Percentiles rank a stretch among this genome's conserved stretches.
phyloP scores from a whole-genome alignment of 75 land plant genomes.

The Picea sitchensis region DNA sequence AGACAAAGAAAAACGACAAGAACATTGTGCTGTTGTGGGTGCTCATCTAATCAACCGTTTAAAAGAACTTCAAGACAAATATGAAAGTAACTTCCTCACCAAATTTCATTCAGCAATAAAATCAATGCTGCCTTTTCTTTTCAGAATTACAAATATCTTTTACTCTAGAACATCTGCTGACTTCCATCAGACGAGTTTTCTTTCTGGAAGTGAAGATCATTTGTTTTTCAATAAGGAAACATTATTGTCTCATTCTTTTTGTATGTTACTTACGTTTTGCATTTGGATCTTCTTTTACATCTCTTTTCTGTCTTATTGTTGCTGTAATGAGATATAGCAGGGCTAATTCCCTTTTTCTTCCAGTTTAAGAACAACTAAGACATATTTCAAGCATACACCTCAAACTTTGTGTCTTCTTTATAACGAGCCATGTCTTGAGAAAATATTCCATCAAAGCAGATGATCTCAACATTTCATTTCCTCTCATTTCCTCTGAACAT shows the following conservation, averaged over 20 bases:
- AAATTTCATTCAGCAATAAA: not conserved
- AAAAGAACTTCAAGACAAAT: conserved; percentile 60
- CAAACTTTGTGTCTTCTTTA: not conserved
- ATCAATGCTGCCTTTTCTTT: not conserved
- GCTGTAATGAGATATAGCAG: not conserved
- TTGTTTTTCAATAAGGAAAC: not conserved
- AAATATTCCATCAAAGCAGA: not conserved
- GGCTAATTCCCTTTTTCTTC: not conserved
- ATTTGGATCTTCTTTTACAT: not conserved
- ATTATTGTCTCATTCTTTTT: not conserved
- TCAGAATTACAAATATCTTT: not conserved
- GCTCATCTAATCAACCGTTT: conserved; percentile 68
- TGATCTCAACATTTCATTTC: not conserved
- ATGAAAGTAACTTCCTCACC: conserved; percentile 52
- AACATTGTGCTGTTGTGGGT: conserved; percentile 79
- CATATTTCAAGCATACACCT: too few relatives aligned
- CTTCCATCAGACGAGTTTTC: not conserved
- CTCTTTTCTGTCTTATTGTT: not conserved
- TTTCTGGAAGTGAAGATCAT: not conserved
- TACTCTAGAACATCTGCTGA: not conserved
- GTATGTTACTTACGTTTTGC: not conserved
- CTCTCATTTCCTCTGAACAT: not conserved
- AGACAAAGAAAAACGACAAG: conserved; percentile 89
- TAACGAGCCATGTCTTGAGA: not conserved
- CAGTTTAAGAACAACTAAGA: not conserved